Evolutionary conservation across 208 protist genomes (phyloP), one percentile per base, ranked within the genome.

Genomic region (Wallacemonas sp.): DNA sequence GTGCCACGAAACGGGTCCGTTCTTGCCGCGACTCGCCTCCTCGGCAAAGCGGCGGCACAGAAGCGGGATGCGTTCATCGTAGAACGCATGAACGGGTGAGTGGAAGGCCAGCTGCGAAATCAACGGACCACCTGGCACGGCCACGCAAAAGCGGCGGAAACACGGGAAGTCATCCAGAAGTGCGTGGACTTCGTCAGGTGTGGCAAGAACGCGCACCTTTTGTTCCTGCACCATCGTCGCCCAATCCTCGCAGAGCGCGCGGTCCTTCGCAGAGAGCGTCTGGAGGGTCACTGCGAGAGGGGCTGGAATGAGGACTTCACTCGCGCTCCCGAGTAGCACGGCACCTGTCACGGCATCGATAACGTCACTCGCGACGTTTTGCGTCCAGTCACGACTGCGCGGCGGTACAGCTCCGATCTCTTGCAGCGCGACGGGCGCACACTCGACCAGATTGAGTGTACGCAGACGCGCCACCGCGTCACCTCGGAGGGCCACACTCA

Each of bases 121-220:
- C 3, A 96, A 74, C 6, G 87, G 85, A 0, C 85, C 85, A n/a
- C 80, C 73, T 2, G 90, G 90, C 16, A 93, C 83, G 23, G 78
- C 77, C 11, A 96, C 70, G 43, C 85, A 93, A 11, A 92, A 47
- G 11, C 82, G 78, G 23, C 39, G 64, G 61, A 70, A 76, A 17
- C 62, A 32, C 16, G 72, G 58, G 32, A 73, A 70, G 30, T 66
- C 24, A 14, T 57, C 2, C 30, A 78, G 68, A 4, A 81, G 17
- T 1, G 63, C 55, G 12, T 60, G 52, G 19, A 70, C 70, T 47
- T 61, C 33, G 23, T 66, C 65, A 3, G 73, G 49, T 21, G 70
- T 72, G 24, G 76, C 70, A 0, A 83, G 54, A 23, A 63, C 46
- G 1, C 52, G 52, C 4, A 70, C 60, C 19, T 58, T 58, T 6